Conservation (phyloP, 805 yeast species). For the Metschnikowia lachancei region DNA sequence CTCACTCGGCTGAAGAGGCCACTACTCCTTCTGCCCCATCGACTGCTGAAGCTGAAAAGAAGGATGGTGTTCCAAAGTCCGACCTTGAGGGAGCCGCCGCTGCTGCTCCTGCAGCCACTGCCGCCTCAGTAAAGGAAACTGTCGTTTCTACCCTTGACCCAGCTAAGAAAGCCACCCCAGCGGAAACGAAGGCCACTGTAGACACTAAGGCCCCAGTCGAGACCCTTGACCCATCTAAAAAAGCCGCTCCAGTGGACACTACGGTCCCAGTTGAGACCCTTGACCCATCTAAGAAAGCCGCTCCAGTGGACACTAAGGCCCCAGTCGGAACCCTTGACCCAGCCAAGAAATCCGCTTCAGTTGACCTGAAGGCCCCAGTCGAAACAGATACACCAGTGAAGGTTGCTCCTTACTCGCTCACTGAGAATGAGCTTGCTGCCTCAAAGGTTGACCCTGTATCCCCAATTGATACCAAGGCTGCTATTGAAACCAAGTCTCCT, state of each 20-base stretch:
- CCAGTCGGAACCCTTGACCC: too few species aligned
- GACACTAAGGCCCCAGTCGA: background rate
- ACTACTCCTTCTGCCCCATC: background rate
- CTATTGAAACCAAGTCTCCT: too few species aligned
- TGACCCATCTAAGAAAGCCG: too few species aligned
- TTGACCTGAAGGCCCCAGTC: too few species aligned
- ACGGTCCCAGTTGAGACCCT: too few species aligned
- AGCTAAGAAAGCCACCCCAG: background rate
- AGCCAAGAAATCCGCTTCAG: too few species aligned
- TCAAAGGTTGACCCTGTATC: constrained; percentile 7
- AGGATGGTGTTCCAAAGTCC: constrained; percentile 2
- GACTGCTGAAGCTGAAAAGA: constrained; percentile 3
- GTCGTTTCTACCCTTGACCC: constrained; percentile 1
- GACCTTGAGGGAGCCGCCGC: constrained; percentile 1
- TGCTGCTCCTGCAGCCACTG: constrained; percentile 3
- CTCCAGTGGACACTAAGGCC: too few species aligned
- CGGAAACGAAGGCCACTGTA: background rate
- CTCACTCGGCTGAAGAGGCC: background rate
- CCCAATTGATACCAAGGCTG: too few species aligned
- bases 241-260: too few species aligned
- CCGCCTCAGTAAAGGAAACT: background rate
- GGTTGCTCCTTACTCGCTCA: constrained; percentile 7
- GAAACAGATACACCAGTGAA: background rate
- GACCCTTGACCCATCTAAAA: too few species aligned
- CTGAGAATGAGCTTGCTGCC: constrained; percentile 5